phyloP scores from a whole-genome alignment of 805 yeast genomes.

The Nakazawaea wyomingensis region DNA sequence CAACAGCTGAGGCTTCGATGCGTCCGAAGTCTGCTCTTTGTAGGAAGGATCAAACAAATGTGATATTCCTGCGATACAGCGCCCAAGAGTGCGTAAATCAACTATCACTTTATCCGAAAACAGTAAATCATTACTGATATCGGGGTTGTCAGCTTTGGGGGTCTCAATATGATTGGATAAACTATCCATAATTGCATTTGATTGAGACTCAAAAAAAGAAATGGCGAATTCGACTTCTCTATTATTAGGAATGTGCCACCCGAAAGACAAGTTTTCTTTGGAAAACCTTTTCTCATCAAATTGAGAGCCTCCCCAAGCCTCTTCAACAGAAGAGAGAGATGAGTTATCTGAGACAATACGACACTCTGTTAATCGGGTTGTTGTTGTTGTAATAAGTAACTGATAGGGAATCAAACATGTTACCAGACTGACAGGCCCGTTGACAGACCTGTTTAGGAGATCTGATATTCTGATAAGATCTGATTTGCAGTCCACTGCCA shows the following conservation, averaged over 20 bases:
- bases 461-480: conserved; percentile 44
- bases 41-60: conserved; percentile 63
- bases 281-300: conserved; percentile 47
- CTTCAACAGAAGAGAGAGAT: conserved; percentile 35
- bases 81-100: conserved; percentile 51
- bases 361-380: conserved; percentile 52
- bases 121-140: conserved; percentile 1
- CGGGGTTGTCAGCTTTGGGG: not conserved
- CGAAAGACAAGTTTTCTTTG: conserved; percentile 44
- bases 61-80: conserved; percentile 63
- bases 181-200: conserved; percentile 36
- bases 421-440: conserved; percentile 60
- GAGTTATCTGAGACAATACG: conserved; percentile 44
- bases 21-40: conserved; percentile 24
- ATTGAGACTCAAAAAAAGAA: conserved; percentile 46
- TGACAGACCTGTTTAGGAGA: conserved; percentile 42
- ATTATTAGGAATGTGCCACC: conserved; percentile 71
- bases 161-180: conserved; percentile 28
- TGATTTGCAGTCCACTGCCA: conserved; percentile 36
- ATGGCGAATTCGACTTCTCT: conserved; percentile 58
- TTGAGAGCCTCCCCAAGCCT: conserved; percentile 75
- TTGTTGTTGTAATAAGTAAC: conserved; percentile 56
- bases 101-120: conserved; percentile 32
- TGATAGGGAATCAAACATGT: conserved; percentile 59
- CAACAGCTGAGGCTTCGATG: conserved; percentile 27